Conservation (phyloP, 257 asterid genomes). For the Petrea volubilis region DNA sequence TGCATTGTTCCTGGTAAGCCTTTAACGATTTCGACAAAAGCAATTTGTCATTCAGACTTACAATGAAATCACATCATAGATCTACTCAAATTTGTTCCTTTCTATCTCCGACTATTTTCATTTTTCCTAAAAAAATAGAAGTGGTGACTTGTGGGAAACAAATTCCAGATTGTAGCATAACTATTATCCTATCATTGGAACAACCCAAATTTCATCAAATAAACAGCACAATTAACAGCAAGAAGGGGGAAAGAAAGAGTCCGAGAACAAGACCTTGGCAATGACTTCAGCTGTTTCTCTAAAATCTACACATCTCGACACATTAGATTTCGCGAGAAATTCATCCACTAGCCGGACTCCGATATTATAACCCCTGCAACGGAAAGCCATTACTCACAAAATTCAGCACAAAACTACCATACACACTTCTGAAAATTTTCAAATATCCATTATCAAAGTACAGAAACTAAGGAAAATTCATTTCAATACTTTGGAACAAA, state of each 20-base stretch:
- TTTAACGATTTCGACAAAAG: background rate
- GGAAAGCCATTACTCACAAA: slow-evolving; percentile 13
- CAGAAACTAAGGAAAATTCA: slow-evolving; percentile 1
- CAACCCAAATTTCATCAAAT: slow-evolving; percentile 10
- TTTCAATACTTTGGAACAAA: background rate
- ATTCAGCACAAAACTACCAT: slow-evolving; percentile 8
- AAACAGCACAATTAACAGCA: slow-evolving; percentile 10
- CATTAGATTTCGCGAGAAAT: slow-evolving; percentile 89
- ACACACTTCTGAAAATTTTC: background rate
- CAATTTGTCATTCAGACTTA: background rate
- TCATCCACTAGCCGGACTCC: slow-evolving; percentile 89
- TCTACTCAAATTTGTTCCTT: background rate
- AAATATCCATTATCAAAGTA: background rate
- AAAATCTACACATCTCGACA: slow-evolving; percentile 87
- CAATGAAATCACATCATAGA: slow-evolving; percentile 1
- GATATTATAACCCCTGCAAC: slow-evolving; percentile 86
- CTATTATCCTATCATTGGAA: background rate
- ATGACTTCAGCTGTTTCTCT: slow-evolving; percentile 95
- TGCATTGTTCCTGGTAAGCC: background rate
- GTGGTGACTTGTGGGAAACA: background rate
- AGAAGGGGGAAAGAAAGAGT: background rate
- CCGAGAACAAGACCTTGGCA: slow-evolving; percentile 67
- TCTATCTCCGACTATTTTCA: background rate
- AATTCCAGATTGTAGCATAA: background rate
- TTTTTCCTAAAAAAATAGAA: background rate